Base-by-base conservation (phyloP, 306 rosid species). In the Arachis hypogaea region DNA sequence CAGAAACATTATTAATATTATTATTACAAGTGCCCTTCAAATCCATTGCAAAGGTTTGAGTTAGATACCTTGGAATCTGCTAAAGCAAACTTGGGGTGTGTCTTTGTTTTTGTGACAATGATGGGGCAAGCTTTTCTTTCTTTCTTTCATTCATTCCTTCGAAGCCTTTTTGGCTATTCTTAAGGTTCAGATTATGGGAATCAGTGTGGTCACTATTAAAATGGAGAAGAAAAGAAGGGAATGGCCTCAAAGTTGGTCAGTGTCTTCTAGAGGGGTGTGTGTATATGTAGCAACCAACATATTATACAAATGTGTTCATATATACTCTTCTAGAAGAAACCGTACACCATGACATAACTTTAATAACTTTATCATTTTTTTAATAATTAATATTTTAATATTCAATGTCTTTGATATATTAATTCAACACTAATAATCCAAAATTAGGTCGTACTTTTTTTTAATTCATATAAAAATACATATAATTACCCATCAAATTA, bases 251-350 rank as follows among this genome's bases (percentile, higher is more conserved):
- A 11, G 16, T 71, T 28, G 69, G 76, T 69, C 74, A 56, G 4
- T 59, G 69, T 67, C 63, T 85, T 85, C 84, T 83, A 87, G 83
- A 87, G 69, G 84, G 64, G 59, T 30, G 57, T 18, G 36, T 50
- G 5, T 49, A 49, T 10, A 33, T 33, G 38, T 33, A 33, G n/a
- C 46, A 36, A 57, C 9, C 9, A 49, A 71, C 22, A 72, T 29
- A 55, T 63, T 62, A 51, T 57, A 56, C 18, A 11, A 9, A 22
- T 12, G 66, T 33, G 6, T n/a, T 49, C 68, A 74, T 66, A 78
- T 61, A 52, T 52, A 41, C 61, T 42, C 81, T 49, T 73, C 81
- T 74, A 74, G 79, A 84, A 80, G 52, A 69, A 69, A 65, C 54
- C 7, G 1, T 44, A 16, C 16, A n/a, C 28, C 14, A 46, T 11